Base-by-base conservation (phyloP, 768 basidiomycete genomes). In the Imleria badia region DNA sequence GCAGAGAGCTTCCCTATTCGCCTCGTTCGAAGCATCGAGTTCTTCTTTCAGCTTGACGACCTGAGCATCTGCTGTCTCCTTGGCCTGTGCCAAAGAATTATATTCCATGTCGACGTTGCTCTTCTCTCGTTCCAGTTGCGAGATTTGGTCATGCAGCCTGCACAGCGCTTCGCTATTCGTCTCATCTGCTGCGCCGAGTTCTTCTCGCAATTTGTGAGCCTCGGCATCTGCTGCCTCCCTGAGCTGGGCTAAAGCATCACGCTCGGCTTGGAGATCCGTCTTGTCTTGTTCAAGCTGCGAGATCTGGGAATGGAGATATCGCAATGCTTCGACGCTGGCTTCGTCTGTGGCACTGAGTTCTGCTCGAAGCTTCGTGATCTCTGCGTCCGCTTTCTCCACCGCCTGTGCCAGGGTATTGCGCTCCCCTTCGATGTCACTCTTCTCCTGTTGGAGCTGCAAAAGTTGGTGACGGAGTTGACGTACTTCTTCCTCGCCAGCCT, bases 281-380 rank as follows among this genome's bases (percentile, higher is more conserved):
- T 79, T 82, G 70, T 87, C 87, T 29, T 78, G 72, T 65, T 87
- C 85, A 30, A 94, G 74, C 19, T 79, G 77, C 12, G 79, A 78
- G 58, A 96, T 90, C 66, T 90, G 86, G 9, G 79, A 71, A 60
- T 95, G 90, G 41, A 96, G 78, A 70, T 83, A 82, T 35, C 87
- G 77, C 64, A 95, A 74, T 31, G 85, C 90, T 68, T 84, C 84
- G 2, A 83, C 78, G 54, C 85, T 87, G 6, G 87, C 85, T 58
- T 86, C 85, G 61, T 89, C 86, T 12, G 50, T 30, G 17, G 10
- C 34, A 6, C 13, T 15, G 6, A 49, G 20, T 31, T 51, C 50
- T 31, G 34, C 38, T 48, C 33, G 26, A 44, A 52, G 41, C 12
- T 26, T 38, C 15, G 23, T 9, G 2, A 49, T 22, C 13, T 42